Evolutionary conservation across 768 basidiomycete species (phyloP).

Genomic region (Candolleomyces eurysporus): DNA sequence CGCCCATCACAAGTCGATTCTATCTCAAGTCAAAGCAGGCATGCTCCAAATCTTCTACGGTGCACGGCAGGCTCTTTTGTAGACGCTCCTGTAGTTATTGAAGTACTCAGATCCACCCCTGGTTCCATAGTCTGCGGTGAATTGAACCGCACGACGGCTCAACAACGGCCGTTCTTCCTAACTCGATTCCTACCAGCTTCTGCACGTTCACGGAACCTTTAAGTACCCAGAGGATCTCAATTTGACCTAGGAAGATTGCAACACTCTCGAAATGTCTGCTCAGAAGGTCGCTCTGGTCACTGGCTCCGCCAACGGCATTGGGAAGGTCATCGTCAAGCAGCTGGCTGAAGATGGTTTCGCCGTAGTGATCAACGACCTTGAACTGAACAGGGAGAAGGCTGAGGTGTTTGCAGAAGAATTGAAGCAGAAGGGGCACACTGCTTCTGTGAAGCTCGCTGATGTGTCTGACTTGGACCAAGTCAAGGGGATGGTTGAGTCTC

Average conservation of each 20-base stretch:
- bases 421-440: slow-evolving; percentile 16
- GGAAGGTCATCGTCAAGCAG: slow-evolving; percentile 35
- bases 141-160: no score
- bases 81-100: no score
- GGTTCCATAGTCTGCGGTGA: no score
- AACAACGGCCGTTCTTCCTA: no score
- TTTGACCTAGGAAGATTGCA: background rate
- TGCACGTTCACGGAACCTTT: no score
- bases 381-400: background rate
- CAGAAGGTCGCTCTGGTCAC: slow-evolving; percentile 35
- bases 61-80: no score
- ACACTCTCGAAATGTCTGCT: background rate
- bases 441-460: slow-evolving; percentile 26
- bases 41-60: no score
- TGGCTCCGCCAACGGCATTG: slow-evolving; percentile 41
- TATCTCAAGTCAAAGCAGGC: no score
- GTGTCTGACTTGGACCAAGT: slow-evolving; percentile 36
- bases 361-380: slow-evolving; percentile 34
- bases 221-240: background rate
- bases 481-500: slow-evolving; percentile 29
- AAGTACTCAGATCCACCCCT: no score
- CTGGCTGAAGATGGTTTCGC: slow-evolving; percentile 39
- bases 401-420: slow-evolving; percentile 9
- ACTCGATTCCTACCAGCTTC: no score
- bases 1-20: no score